These are phyloP conservation scores for Russula griseocarnosa DNA, from an alignment of 768 basidiomycete species.

Conservation along the genomic window DNA sequence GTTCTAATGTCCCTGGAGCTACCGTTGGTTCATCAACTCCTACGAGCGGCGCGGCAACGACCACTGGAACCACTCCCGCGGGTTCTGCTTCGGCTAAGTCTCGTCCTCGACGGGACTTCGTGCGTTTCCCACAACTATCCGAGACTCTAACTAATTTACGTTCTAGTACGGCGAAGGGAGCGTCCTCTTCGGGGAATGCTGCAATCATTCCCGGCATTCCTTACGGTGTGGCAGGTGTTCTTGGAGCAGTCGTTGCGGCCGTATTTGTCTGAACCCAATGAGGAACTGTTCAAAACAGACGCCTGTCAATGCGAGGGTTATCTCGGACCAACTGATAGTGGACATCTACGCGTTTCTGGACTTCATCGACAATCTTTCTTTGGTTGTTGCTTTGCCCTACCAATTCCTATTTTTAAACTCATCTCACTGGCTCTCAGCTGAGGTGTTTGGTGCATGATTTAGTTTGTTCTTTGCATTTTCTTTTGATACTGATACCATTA, in stretches of 20 bases:
- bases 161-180: neutral
- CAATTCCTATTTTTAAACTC: conserved; percentile 3
- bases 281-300: neutral
- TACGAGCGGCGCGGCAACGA: neutral
- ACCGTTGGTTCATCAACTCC: conserved; percentile 10
- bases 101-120: conserved; percentile 8
- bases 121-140: neutral
- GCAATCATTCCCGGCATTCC: conserved; percentile 40
- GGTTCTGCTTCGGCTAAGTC: neutral
- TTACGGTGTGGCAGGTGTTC: conserved; percentile 40
- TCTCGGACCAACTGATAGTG: conserved; percentile 12
- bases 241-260: conserved; percentile 39
- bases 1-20: conserved; percentile 19
- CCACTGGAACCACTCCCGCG: neutral
- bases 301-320: neutral
- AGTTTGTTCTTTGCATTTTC: neutral
- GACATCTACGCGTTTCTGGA: conserved; percentile 21
- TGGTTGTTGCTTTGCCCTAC: conserved; percentile 4
- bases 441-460: conserved; percentile 23
- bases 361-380: conserved; percentile 1
- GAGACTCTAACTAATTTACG: neutral
- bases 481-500: conserved; percentile 24
- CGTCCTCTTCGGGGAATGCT: conserved; percentile 27
- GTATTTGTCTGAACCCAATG: conserved; percentile 36
- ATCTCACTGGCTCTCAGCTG: conserved; percentile 1